phyloP scores from a whole-genome alignment of 2,329 filamentous ascomycete genomes.

The Pestalotiopsis fici region DNA sequence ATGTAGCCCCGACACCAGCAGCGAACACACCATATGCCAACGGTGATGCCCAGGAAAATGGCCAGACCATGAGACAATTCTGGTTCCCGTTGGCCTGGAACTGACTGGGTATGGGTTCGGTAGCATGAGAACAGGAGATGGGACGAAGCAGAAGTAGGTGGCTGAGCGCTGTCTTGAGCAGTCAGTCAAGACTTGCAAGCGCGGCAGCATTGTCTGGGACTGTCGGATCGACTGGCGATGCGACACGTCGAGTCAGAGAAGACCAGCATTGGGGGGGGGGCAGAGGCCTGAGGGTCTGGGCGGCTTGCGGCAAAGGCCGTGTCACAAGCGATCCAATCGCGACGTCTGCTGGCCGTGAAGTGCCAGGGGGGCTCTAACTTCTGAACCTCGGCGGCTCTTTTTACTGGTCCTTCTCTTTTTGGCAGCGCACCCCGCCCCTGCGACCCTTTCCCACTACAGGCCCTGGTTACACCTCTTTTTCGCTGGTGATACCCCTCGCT shows the following conservation, averaged over 20 bases:
- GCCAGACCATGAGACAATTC: background rate
- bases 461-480: background rate
- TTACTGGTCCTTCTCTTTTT: background rate
- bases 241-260: slow-evolving; percentile 34
- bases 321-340: background rate
- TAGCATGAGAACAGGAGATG: background rate
- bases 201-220: slow-evolving; percentile 12
- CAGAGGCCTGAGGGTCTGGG: slow-evolving; percentile 20
- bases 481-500: background rate
- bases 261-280: slow-evolving; percentile 9
- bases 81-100: background rate
- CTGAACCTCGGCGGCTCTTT: background rate
- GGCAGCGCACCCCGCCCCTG: background rate
- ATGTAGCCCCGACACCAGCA: too few relatives aligned
- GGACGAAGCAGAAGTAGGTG: background rate
- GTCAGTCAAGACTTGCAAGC: background rate
- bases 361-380: too few relatives aligned
- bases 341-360: background rate
- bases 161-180: background rate
- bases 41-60: background rate
- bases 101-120: background rate
- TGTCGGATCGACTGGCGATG: slow-evolving; percentile 42
- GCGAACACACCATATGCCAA: too few relatives aligned
- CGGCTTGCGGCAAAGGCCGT: background rate
- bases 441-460: background rate